These are phyloP conservation scores for Sarocladium brachiariae DNA, from an alignment of 2,329 filamentous ascomycete genomes.

Conservation along the genomic window DNA sequence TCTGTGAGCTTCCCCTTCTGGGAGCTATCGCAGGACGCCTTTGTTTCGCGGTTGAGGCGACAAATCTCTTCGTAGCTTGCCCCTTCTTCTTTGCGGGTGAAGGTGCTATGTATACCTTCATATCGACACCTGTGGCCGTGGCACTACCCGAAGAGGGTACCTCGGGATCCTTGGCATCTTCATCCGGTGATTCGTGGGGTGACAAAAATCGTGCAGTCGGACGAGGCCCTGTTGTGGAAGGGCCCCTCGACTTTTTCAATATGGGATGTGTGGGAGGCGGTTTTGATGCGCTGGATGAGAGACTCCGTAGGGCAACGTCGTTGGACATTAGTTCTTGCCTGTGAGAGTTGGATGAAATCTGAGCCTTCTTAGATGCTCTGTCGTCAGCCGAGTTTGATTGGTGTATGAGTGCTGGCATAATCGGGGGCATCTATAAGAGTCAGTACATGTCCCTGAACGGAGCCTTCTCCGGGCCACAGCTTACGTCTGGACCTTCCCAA, in stretches of 20 bases:
- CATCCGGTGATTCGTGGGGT: constrained; percentile 42
- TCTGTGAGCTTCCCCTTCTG: constrained; percentile 41
- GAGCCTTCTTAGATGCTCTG: neutral
- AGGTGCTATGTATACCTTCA: constrained; percentile 19
- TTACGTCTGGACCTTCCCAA: constrained; percentile 45
- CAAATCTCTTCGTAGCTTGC: constrained; percentile 30
- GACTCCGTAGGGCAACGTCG: neutral
- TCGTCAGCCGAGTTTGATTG: constrained; percentile 3
- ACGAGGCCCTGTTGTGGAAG: constrained; percentile 44
- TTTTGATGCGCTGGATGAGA: constrained; percentile 36
- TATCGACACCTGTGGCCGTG: constrained; percentile 23
- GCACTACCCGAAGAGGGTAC: constrained; percentile 36
- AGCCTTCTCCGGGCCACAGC: constrained; percentile 7
- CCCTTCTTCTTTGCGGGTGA: constrained; percentile 23
- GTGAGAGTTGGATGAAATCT: neutral
- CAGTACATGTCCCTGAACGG: neutral
- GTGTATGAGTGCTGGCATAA: constrained; percentile 7
- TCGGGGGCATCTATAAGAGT: constrained; percentile 10
- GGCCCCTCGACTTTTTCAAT: constrained; percentile 50
- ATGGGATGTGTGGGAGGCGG: constrained; percentile 49
- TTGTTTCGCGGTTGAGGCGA: constrained; percentile 37
- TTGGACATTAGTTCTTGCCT: neutral
- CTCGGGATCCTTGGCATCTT: constrained; percentile 26
- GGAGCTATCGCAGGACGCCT: constrained; percentile 36
- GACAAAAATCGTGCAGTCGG: constrained; percentile 57